Evolutionary conservation across 1,139 yeast genomes (phyloP).

Genomic region (Suhomyces choctaworum): DNA sequence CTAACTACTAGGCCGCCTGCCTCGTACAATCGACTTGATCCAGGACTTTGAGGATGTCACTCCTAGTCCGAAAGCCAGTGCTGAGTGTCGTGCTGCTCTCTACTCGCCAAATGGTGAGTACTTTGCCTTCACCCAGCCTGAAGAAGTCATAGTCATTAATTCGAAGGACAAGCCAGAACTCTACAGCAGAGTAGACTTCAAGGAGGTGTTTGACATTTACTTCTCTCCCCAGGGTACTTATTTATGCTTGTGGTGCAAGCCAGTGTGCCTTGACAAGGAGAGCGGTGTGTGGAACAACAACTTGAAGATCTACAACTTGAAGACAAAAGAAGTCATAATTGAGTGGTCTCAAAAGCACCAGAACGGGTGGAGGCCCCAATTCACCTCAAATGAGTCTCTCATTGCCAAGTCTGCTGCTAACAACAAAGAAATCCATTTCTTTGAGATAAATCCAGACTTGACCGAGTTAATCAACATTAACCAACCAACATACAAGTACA

Average conservation of each 20-base stretch:
- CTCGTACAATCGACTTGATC: conserved; percentile 19
- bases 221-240: conserved; percentile 89
- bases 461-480: conserved; percentile 36
- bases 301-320: conserved; percentile 69
- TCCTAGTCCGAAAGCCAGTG: conserved; percentile 22
- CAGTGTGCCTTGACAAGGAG: conserved; percentile 57
- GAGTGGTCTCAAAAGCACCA: conserved; percentile 82
- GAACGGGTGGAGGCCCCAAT: conserved; percentile 90
- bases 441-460: conserved; percentile 52
- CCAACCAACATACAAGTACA: conserved; percentile 62
- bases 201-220: conserved; percentile 75
- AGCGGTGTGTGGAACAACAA: conserved; percentile 74
- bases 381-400: conserved; percentile 72
- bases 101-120: conserved; percentile 56
- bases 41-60: conserved; percentile 22
- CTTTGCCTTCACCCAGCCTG: conserved; percentile 59
- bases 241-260: conserved; percentile 89
- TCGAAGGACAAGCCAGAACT: conserved; percentile 43
- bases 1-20: conserved; percentile 22
- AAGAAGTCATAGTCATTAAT: conserved; percentile 56
- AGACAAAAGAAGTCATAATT: conserved; percentile 49
- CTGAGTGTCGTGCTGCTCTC: conserved; percentile 47
- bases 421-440: conserved; percentile 71
- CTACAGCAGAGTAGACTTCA: conserved; percentile 46
- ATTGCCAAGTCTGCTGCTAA: conserved; percentile 62